Evolutionary conservation across 2,329 filamentous ascomycete genomes (phyloP), one percentile per base, ranked within the genome.

Genomic region (Phaeosphaeria sp.): DNA sequence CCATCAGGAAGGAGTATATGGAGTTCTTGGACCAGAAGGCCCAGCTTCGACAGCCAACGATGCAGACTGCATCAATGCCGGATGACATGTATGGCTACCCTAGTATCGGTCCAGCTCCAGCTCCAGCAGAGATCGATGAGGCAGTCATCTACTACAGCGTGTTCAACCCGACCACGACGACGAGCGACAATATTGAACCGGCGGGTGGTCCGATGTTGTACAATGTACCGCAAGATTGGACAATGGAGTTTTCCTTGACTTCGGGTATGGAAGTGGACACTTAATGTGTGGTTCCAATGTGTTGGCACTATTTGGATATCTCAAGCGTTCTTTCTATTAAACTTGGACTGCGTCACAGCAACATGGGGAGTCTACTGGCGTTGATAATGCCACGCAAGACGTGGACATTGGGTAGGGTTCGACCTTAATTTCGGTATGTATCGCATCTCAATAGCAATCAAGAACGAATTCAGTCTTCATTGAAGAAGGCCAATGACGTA

Each of bases 1-100:
- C 71, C 3, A 63, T 73, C 22, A 75, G 71, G 55, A 71, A 73
- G 27, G 74, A 76, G 18, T 77, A 75, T 47, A 43, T 63, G 8
- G 73, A 76, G 8, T 73, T 74, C 44, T 54, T 76, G 39, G 59
- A 64, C 2, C 68, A 71, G n/a, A 74, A 71, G 49, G 57, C 65
- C n/a, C 69, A 51, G n/a, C 52, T 66, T 18, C 53, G 57, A 15
- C 60, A 64, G 11, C 55, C 62, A 25, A 46, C 55, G 17, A 56
- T 58, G 9, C 61, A 52, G 17, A 50, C 49, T 43, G 20, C 48
- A 21, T 52, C 57, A 7, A 59, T 59, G 21, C 30, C 53, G 45
- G 61, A 49, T 9, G 48, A 63, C 25, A 15, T 44, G 13, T 67
- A 68, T 47, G 56, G 44, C 9, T 68, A 65, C 21, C 49, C 66